These are phyloP conservation scores for Lipomyces yamadae DNA, from an alignment of 805 yeast genomes.

Conservation along the genomic window DNA sequence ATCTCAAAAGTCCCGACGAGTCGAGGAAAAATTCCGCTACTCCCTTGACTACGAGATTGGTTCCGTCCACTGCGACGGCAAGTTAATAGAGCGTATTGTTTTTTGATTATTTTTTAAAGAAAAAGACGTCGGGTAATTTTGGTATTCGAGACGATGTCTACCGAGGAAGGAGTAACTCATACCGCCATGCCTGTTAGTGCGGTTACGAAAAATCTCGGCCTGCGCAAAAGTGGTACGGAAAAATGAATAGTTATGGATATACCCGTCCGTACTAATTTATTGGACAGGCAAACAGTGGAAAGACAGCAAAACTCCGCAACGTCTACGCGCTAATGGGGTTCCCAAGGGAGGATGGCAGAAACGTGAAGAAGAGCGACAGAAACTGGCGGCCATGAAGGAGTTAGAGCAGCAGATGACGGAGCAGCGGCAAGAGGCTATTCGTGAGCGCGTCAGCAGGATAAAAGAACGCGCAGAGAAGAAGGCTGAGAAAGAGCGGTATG, in stretches of 20 bases:
- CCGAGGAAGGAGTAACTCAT: background rate
- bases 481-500: slow-evolving; percentile 89
- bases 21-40: no score
- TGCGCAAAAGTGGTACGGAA: slow-evolving; percentile 21
- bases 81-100: no score
- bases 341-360: slow-evolving; percentile 63
- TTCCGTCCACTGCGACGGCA: no score
- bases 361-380: slow-evolving; percentile 67
- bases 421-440: slow-evolving; percentile 60
- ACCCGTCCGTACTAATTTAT: background rate
- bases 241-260: no score
- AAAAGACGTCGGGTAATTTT: background rate
- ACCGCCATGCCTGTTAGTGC: background rate
- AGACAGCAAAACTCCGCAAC: slow-evolving; percentile 45
- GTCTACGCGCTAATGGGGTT: slow-evolving; percentile 53
- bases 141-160: background rate
- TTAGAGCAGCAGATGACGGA: slow-evolving; percentile 74
- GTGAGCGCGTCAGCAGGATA: slow-evolving; percentile 67
- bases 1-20: no score
- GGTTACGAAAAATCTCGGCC: slow-evolving; percentile 11
- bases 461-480: slow-evolving; percentile 55
- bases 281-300: slow-evolving; percentile 47
- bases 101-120: no score
- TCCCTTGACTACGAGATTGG: no score
- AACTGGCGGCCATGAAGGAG: slow-evolving; percentile 68